phyloP scores from a whole-genome alignment of 2,329 filamentous ascomycete genomes.

The Fusarium stilboides region DNA sequence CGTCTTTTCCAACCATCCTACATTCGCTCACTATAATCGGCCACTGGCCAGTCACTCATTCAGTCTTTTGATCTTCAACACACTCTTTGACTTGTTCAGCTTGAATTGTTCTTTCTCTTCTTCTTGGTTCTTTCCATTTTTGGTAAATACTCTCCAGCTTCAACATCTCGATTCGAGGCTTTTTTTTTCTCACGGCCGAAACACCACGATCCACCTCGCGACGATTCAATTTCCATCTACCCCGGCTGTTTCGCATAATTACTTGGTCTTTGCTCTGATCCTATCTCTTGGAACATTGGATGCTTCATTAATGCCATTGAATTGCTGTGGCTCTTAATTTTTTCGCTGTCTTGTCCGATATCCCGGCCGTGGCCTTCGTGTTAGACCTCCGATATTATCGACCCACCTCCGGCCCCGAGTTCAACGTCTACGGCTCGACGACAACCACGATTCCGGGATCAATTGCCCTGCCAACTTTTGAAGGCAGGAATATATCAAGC shows the following conservation, averaged over 20 bases:
- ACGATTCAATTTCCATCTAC: constrained; percentile 32
- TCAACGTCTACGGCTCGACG: constrained; percentile 20
- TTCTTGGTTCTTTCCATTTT: constrained; percentile 35
- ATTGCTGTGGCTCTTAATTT: constrained; percentile 36
- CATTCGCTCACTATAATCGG: constrained; percentile 51
- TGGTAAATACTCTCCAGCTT: constrained; percentile 27
- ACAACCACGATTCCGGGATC: constrained; percentile 12
- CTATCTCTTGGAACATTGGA: constrained; percentile 18
- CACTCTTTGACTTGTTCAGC: constrained; percentile 40
- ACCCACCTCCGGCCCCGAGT: constrained; percentile 39
- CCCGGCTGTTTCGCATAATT: constrained; percentile 34
- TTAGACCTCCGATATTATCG: constrained; percentile 29
- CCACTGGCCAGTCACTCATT: constrained; percentile 50
- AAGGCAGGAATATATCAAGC: constrained; percentile 18
- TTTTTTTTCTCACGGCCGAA: constrained; percentile 24
- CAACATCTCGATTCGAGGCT: constrained; percentile 32
- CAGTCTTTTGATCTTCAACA: constrained; percentile 43
- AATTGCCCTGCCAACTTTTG: constrained; percentile 31
- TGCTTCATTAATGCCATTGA: constrained; percentile 35
- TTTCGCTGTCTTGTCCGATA: constrained; percentile 28
- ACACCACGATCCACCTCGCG: constrained; percentile 41
- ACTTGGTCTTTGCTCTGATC: constrained; percentile 14
- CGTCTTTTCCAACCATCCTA: constrained; percentile 42
- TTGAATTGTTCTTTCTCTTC: constrained; percentile 32
- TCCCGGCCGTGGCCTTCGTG: constrained; percentile 22